Percentiles rank a stretch among this genome's conserved stretches.
phyloP scores from a whole-genome alignment of 148 eudicot genomes.

The Salicornia ramosissima region DNA sequence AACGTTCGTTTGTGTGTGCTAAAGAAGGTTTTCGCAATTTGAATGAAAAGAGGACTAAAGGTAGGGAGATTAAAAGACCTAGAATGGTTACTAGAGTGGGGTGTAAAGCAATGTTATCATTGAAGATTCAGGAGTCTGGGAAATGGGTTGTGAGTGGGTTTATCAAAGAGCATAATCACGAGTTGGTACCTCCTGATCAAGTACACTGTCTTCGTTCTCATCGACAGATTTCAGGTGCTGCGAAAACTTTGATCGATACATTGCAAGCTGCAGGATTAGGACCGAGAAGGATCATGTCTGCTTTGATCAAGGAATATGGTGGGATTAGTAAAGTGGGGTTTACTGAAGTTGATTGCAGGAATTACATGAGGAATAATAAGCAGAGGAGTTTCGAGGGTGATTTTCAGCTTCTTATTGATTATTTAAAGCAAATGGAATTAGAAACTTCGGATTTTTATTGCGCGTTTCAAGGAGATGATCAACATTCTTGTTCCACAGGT shows the following conservation, averaged over 20 bases:
- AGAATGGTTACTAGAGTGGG: slow-evolving; percentile 47
- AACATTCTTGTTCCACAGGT: slow-evolving; percentile 24
- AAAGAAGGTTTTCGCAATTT: slow-evolving; percentile 48
- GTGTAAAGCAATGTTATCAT: slow-evolving; percentile 41
- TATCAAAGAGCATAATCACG: slow-evolving; percentile 54
- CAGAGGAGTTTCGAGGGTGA: slow-evolving; percentile 43
- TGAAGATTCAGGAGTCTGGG: slow-evolving; percentile 39
- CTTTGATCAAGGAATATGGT: slow-evolving; percentile 50
- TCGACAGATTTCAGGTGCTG: slow-evolving; percentile 49
- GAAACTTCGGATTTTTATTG: slow-evolving; percentile 36
- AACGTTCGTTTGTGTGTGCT: slow-evolving; percentile 52
- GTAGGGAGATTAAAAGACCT: slow-evolving; percentile 42
- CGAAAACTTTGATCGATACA: slow-evolving; percentile 51
- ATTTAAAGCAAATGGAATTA: slow-evolving; percentile 35
- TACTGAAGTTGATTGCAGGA: slow-evolving; percentile 60
- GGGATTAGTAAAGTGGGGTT: slow-evolving; percentile 59
- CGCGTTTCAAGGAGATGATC: slow-evolving; percentile 35
- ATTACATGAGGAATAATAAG: slow-evolving; percentile 47
- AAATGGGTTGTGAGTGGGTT: slow-evolving; percentile 48
- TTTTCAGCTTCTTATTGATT: slow-evolving; percentile 40
- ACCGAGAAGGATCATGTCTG: slow-evolving; percentile 52
- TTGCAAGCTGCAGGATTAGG: slow-evolving; percentile 53
- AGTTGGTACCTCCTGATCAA: slow-evolving; percentile 45
- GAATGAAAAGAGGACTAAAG: slow-evolving; percentile 35
- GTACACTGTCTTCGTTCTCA: slow-evolving; percentile 51